A percentile compares a stretch with the other conserved stretches of the same genome.
These are phyloP conservation scores for Pichia sp. DNA, from an alignment of 1,139 yeast species.

Conservation along the genomic window DNA sequence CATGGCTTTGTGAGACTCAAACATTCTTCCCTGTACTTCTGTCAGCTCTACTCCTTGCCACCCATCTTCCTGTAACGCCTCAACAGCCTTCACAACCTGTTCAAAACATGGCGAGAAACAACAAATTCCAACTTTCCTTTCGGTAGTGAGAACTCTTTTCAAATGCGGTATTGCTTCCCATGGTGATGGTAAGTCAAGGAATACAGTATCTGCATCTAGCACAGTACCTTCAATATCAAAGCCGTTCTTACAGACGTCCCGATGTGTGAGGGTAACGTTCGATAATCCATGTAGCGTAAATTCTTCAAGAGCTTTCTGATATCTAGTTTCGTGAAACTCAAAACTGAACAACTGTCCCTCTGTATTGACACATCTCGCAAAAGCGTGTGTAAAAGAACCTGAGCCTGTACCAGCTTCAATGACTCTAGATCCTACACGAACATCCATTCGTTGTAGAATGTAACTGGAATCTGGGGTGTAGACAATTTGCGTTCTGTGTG, in stretches of 20 bases:
- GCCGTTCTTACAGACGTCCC: conserved; percentile 91
- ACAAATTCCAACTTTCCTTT: conserved; percentile 61
- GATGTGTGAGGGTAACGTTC: conserved; percentile 50
- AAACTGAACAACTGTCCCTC: conserved; percentile 69
- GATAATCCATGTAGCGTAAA: conserved; percentile 63
- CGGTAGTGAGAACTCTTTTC: conserved; percentile 47
- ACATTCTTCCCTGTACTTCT: conserved; percentile 76
- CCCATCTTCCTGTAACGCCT: conserved; percentile 63
- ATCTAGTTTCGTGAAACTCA: conserved; percentile 88
- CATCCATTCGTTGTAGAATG: conserved; percentile 72
- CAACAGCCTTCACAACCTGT: conserved; percentile 84
- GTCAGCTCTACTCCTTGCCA: conserved; percentile 94
- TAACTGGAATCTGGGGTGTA: conserved; percentile 94
- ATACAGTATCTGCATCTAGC: conserved; percentile 62
- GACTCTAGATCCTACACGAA: conserved; percentile 68
- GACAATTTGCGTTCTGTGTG: conserved; percentile 96
- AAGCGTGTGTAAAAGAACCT: conserved; percentile 90
- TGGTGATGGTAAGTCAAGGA: conserved; percentile 92
- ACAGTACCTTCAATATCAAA: conserved; percentile 44
- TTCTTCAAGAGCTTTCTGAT: conserved; percentile 69
- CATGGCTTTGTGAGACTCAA: conserved; percentile 93
- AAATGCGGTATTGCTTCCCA: conserved; percentile 92
- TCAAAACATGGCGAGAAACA: conserved; percentile 98
- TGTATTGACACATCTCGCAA: conserved; percentile 67
- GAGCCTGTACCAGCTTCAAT: conserved; percentile 99